Evolutionary conservation across 1,139 yeast species (phyloP).

Genomic region (Torulaspora pretoriensis): DNA sequence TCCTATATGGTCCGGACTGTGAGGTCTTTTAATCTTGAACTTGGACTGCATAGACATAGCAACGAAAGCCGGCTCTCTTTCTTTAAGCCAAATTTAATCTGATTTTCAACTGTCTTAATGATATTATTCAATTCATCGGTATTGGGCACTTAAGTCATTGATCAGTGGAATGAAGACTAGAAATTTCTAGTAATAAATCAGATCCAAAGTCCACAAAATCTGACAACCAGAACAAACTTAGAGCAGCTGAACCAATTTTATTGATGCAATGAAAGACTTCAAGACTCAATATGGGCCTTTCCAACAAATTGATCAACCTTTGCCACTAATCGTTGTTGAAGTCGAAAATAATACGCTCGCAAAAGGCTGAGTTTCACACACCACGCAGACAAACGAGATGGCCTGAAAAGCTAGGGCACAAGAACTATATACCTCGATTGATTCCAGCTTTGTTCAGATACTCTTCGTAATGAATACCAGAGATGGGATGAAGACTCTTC

Average conservation of each 20-base stretch:
- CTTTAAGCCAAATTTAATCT: not conserved
- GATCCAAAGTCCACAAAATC: not conserved
- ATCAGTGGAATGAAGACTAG: constrained; percentile 2
- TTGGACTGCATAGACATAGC: constrained; percentile 12
- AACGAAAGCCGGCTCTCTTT: not conserved
- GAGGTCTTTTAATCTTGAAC: constrained; percentile 28
- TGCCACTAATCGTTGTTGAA: not conserved
- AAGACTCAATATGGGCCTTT: not conserved
- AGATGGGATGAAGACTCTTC: constrained; percentile 22
- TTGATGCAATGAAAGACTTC: not conserved
- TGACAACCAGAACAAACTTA: not conserved
- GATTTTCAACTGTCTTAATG: not conserved
- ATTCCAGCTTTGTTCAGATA: not conserved
- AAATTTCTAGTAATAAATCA: constrained; percentile 1
- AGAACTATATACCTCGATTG: not conserved
- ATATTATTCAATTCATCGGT: not conserved
- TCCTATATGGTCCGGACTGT: constrained; percentile 27
- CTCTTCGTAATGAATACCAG: constrained; percentile 2
- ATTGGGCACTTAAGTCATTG: not conserved
- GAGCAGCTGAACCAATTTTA: not conserved
- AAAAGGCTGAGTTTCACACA: not conserved
- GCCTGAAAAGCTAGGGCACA: not conserved
- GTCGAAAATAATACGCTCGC: not conserved
- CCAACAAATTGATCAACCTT: not conserved
- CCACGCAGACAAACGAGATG: constrained; percentile 9